Percentiles rank a stretch among this genome's conserved stretches.
Conservation (phyloP, 2,329 filamentous ascomycete genomes). For the Aspergillus fijiensis region DNA sequence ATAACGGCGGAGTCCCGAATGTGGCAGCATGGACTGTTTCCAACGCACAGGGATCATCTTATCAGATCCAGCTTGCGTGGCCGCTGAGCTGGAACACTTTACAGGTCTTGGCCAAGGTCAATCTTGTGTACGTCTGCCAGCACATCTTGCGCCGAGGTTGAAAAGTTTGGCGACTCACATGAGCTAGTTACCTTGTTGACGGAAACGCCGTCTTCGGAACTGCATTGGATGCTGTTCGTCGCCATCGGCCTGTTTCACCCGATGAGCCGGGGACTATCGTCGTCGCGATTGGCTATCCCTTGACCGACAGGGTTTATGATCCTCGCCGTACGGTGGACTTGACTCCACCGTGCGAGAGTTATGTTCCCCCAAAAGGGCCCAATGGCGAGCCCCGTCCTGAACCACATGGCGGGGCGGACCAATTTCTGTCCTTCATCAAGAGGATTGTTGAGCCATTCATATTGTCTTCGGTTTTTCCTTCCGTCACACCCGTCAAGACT, state of each 20-base stretch:
- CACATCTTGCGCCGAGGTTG: neutral
- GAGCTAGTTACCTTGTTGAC: slow-evolving; percentile 28
- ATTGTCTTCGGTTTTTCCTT: slow-evolving; percentile 30
- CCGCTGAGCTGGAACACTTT: slow-evolving; percentile 23
- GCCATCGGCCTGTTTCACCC: slow-evolving; percentile 14
- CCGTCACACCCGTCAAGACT: slow-evolving; percentile 36
- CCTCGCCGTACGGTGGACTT: slow-evolving; percentile 21
- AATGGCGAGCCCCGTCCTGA: slow-evolving; percentile 22
- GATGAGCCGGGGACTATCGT: slow-evolving; percentile 23
- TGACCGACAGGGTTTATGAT: slow-evolving; percentile 21
- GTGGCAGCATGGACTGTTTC: slow-evolving; percentile 16
- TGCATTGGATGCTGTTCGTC: slow-evolving; percentile 26
- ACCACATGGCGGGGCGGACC: slow-evolving; percentile 45
- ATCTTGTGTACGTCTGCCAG: slow-evolving; percentile 20
- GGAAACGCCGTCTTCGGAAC: slow-evolving; percentile 31
- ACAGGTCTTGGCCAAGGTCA: slow-evolving; percentile 6
- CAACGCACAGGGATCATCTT: slow-evolving; percentile 9
- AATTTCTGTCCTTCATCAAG: slow-evolving; percentile 47
- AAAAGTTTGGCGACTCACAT: neutral
- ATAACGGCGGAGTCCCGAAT: slow-evolving; percentile 8
- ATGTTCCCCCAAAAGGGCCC: slow-evolving; percentile 23
- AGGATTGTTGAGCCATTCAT: slow-evolving; percentile 37
- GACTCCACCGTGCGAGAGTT: slow-evolving; percentile 22
- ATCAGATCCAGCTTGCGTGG: slow-evolving; percentile 29
- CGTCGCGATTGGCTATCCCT: slow-evolving; percentile 28